Evolutionary conservation across 805 yeast genomes (phyloP).

Genomic region (Ogataea corticis): DNA sequence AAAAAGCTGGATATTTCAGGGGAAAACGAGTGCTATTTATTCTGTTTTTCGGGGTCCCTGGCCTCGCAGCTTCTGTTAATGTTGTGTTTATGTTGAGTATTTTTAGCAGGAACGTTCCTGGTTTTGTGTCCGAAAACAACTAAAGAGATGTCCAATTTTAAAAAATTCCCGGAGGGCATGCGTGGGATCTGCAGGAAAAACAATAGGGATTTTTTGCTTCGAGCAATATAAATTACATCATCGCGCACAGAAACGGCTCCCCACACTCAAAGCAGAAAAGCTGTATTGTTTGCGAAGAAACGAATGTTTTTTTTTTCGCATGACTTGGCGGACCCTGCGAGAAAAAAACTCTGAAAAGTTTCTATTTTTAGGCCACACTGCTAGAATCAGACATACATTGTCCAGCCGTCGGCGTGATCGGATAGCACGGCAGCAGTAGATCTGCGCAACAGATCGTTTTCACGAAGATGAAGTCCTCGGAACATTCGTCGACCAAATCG

Average conservation of each 20-base stretch:
- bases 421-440: too few relatives aligned
- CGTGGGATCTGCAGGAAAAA: not conserved
- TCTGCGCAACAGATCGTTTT: too few relatives aligned
- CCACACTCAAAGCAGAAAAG: not conserved
- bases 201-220: not conserved
- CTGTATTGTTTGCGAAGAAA: not conserved
- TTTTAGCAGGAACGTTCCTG: constrained; percentile 7
- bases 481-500: too few relatives aligned
- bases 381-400: too few relatives aligned
- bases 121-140: not conserved
- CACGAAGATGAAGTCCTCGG: too few relatives aligned
- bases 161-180: too few relatives aligned
- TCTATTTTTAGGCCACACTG: too few relatives aligned
- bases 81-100: constrained; percentile 2
- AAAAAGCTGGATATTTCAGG: too few relatives aligned
- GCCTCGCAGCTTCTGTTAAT: not conserved
- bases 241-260: not conserved
- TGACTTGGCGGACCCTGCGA: not conserved
- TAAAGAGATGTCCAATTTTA: too few relatives aligned
- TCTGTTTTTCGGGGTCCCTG: too few relatives aligned
- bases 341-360: not conserved
- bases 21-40: constrained; percentile 7
- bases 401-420: too few relatives aligned
- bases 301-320: not conserved
- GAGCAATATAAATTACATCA: not conserved